These are phyloP conservation scores for Microascus cirrosus DNA, from an alignment of 2,329 filamentous ascomycete species.

Conservation along the genomic window DNA sequence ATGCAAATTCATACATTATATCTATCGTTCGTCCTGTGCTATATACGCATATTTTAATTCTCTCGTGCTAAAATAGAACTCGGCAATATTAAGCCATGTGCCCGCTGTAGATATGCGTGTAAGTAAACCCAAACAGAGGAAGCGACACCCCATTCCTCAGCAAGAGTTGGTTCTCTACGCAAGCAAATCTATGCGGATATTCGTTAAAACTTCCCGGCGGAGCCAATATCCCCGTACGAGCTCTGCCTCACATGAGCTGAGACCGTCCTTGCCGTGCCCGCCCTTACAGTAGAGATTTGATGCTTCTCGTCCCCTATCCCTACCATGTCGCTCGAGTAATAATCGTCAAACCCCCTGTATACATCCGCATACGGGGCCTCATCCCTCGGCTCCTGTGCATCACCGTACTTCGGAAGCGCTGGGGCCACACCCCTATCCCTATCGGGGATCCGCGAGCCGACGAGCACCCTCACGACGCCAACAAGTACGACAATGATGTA, in stretches of 20 bases:
- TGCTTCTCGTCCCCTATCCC: slow-evolving; percentile 7
- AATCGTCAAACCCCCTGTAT: background rate
- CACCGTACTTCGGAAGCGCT: background rate
- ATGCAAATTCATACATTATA: no score
- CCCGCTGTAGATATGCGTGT: no score
- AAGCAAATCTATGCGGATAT: background rate
- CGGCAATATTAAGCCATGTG: no score
- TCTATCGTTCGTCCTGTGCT: no score
- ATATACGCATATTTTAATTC: no score
- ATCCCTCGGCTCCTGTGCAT: background rate
- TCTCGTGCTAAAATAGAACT: no score
- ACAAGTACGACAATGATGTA: slow-evolving; percentile 70
- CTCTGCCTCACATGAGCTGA: slow-evolving; percentile 21
- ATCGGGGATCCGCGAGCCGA: slow-evolving; percentile 47
- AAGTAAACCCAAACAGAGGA: no score
- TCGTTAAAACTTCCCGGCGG: background rate
- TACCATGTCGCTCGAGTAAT: background rate
- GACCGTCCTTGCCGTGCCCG: slow-evolving; percentile 12
- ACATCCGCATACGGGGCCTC: background rate
- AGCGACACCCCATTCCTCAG: background rate
- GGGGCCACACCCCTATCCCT: slow-evolving; percentile 34
- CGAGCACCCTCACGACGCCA: slow-evolving; percentile 56
- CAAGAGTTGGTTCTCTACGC: background rate
- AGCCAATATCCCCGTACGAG: slow-evolving; percentile 22
- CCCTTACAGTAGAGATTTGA: slow-evolving; percentile 8